phyloP scores from a whole-genome alignment of 1,284 basidiomycete species.

The Waitea zeae region DNA sequence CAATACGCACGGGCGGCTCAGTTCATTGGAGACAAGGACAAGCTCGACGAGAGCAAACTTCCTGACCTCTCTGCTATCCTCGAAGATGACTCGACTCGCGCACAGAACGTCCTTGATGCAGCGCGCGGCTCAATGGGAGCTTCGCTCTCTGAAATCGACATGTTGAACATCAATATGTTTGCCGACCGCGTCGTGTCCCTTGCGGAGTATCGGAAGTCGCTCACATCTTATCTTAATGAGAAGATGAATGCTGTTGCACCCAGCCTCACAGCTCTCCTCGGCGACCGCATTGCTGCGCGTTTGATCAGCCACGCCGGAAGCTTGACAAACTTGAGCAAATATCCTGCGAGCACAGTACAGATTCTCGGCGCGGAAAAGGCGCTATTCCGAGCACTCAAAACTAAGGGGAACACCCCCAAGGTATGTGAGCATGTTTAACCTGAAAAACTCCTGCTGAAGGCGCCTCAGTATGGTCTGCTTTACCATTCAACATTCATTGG shows the following conservation, averaged over 20 bases:
- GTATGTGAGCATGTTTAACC: conserved; percentile 20
- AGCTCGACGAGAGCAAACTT: conserved; percentile 57
- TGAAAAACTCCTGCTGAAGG: neutral
- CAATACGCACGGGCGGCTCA: conserved; percentile 82
- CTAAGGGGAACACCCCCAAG: conserved; percentile 98
- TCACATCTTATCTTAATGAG: conserved; percentile 82
- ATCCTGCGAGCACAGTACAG: conserved; percentile 96
- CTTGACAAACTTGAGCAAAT: conserved; percentile 93
- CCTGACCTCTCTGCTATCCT: conserved; percentile 72
- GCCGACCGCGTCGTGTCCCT: conserved; percentile 85
- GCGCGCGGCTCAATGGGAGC: conserved; percentile 92
- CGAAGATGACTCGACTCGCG: conserved; percentile 75
- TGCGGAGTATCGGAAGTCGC: conserved; percentile 85
- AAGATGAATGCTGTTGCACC: conserved; percentile 99
- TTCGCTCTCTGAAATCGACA: conserved; percentile 83
- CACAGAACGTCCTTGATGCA: conserved; percentile 91
- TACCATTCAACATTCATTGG: conserved; percentile 95
- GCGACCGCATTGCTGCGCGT: conserved; percentile 89
- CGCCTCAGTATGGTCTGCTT: conserved; percentile 69
- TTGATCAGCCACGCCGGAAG: conserved; percentile 97
- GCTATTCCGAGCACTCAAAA: conserved; percentile 94
- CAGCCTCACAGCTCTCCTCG: conserved; percentile 85
- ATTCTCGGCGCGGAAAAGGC: conserved; percentile 98
- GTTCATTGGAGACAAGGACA: conserved; percentile 87
- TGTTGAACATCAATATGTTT: conserved; percentile 93